A percentile compares a stretch with the other conserved stretches of the same genome.
These are phyloP conservation scores for Geoglossum glabrum DNA, from an alignment of 495 filamentous ascomycete species.

Conservation along the genomic window DNA sequence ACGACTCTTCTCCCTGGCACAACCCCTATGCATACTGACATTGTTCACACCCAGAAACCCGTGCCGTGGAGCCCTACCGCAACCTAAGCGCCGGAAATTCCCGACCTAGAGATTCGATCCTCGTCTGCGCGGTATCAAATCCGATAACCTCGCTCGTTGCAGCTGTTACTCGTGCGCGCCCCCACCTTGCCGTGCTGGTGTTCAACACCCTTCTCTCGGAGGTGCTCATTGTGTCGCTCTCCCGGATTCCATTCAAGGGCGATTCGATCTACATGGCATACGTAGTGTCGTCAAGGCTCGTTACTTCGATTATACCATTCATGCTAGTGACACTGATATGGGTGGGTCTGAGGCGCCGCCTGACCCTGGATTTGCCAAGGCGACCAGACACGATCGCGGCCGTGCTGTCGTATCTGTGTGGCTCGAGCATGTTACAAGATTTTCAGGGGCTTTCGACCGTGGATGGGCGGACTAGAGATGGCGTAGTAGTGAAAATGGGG, in stretches of 20 bases:
- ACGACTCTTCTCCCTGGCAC: not conserved
- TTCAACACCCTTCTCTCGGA: not conserved
- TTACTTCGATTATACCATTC: not conserved
- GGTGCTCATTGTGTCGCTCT: not conserved
- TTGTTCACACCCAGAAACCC: not conserved
- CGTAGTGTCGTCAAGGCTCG: not conserved
- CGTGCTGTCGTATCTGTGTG: not conserved
- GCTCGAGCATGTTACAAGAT: not conserved
- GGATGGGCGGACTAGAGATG: not conserved
- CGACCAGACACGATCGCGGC: slow-evolving; percentile 1
- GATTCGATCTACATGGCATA: not conserved
- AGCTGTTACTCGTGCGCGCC: not conserved
- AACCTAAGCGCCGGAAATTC: not conserved
- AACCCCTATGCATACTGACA: not conserved
- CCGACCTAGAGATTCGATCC: not conserved
- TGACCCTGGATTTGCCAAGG: not conserved
- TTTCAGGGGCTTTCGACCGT: not conserved
- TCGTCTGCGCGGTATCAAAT: not conserved
- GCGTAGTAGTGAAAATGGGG: not conserved
- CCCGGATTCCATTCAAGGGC: slow-evolving; percentile 1
- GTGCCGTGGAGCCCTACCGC: not conserved
- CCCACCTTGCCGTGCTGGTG: not conserved
- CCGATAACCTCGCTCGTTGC: not conserved
- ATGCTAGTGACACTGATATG: slow-evolving; percentile 3
- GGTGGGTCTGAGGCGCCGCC: not conserved